Conservation (phyloP, 495 filamentous ascomycete genomes). For the Penicillium riverlandense region DNA sequence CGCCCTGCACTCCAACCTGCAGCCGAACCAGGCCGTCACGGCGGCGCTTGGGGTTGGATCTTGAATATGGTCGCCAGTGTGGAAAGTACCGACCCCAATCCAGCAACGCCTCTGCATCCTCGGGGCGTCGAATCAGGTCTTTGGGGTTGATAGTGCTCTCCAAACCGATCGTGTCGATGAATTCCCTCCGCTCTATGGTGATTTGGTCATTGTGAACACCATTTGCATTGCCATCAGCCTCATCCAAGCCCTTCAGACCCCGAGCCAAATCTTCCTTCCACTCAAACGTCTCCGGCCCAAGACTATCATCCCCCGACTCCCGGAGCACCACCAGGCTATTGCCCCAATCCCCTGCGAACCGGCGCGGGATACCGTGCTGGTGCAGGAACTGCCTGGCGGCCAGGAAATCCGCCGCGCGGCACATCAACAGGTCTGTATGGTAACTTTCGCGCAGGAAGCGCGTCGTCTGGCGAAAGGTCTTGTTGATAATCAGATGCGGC, state of each 20-base stretch:
- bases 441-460: constrained; percentile 4
- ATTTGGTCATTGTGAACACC: background rate
- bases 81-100: constrained; percentile 3
- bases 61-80: background rate
- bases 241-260: background rate
- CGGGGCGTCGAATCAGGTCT: background rate
- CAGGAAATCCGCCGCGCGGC: constrained; percentile 16
- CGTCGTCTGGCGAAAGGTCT: constrained; percentile 6
- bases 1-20: constrained; percentile 3
- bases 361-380: constrained; percentile 15
- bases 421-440: constrained; percentile 16
- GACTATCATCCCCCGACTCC: background rate
- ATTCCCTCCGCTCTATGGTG: background rate
- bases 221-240: background rate
- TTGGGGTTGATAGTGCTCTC: background rate
- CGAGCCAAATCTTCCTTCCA: constrained; percentile 7
- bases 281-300: constrained; percentile 6
- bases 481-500: constrained; percentile 16
- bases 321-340: constrained; percentile 12
- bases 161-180: constrained; percentile 6
- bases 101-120: background rate
- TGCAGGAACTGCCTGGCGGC: constrained; percentile 21
- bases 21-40: constrained; percentile 10
- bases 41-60: background rate
- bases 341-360: constrained; percentile 27